Conservation (phyloP, 768 basidiomycete species). For the Leccinum ochraceum region DNA sequence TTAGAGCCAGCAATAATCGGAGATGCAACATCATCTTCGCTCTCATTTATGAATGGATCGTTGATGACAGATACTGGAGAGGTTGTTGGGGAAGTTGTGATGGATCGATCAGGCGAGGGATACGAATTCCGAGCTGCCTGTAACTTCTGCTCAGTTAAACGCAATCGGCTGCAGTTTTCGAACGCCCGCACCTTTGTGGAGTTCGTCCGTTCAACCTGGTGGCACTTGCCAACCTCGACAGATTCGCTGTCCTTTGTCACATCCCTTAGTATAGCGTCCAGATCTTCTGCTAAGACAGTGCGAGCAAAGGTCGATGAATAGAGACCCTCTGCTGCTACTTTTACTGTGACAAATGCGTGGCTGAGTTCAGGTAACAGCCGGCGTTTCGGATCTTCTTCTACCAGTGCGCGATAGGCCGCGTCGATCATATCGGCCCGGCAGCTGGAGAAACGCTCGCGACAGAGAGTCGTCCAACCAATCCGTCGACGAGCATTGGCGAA, state of each 20-base stretch:
- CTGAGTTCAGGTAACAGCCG: conserved; percentile 18
- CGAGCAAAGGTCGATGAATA: conserved; percentile 30
- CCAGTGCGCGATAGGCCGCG: conserved; percentile 30
- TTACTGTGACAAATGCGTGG: conserved; percentile 34
- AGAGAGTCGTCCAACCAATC: conserved; percentile 52
- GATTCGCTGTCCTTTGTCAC: conserved; percentile 16
- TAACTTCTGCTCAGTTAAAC: no score
- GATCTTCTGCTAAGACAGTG: conserved; percentile 30
- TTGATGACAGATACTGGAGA: no score
- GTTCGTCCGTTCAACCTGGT: not conserved
- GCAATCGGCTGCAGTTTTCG: no score
- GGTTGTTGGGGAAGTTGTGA: no score
- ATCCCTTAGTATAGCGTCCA: conserved; percentile 34
- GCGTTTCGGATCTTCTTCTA: conserved; percentile 20
- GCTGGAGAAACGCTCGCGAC: conserved; percentile 30
- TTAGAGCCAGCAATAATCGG: conserved; percentile 24
- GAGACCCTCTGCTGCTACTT: conserved; percentile 30
- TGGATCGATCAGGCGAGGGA: no score
- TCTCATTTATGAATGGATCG: conserved; percentile 8
- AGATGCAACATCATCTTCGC: conserved; percentile 17
- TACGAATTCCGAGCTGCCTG: no score
- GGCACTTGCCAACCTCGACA: no score
- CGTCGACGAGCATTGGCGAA: conserved; percentile 49
- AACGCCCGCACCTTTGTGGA: no score
- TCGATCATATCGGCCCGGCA: conserved; percentile 30